These are phyloP conservation scores for Microdochium nivale DNA, from an alignment of 2,329 filamentous ascomycete species.

Conservation along the genomic window DNA sequence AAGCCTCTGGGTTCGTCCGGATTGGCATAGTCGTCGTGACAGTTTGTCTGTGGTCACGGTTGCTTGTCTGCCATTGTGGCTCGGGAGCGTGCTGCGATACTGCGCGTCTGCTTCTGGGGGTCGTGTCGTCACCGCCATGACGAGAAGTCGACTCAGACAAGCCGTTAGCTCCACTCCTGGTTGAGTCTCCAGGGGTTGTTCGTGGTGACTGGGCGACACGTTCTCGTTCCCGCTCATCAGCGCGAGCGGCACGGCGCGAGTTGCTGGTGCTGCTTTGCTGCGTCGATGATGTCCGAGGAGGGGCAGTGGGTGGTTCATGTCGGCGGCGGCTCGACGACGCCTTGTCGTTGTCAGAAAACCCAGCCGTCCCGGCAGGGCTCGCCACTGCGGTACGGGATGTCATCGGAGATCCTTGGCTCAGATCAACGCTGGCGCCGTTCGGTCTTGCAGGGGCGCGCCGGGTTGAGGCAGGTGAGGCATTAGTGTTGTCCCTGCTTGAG, in stretches of 20 bases:
- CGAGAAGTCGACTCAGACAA: conserved; percentile 1
- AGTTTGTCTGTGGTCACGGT: conserved; percentile 28
- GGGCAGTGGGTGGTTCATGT: conserved; percentile 63
- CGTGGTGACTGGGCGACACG: conserved; percentile 29
- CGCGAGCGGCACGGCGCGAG: conserved; percentile 34
- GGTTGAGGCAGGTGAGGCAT: conserved; percentile 40
- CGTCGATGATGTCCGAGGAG: conserved; percentile 74
- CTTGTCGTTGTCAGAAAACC: conserved; percentile 32
- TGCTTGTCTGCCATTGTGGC: conserved; percentile 26
- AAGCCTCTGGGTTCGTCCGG: conserved; percentile 29
- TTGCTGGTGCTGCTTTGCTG: conserved; percentile 33
- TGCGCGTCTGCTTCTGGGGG: conserved; percentile 28
- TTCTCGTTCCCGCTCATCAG: conserved; percentile 28
- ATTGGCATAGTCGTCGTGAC: conserved; percentile 32
- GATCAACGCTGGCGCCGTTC: conserved; percentile 37
- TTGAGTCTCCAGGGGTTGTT: conserved; percentile 26
- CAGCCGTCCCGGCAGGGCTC: conserved; percentile 29
- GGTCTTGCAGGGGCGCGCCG: conserved; percentile 45
- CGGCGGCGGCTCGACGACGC: conserved; percentile 40
- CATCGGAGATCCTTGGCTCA: conserved; percentile 29
- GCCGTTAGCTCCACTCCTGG: conserved; percentile 23
- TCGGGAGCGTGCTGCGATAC: conserved; percentile 23
- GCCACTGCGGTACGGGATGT: conserved; percentile 37
- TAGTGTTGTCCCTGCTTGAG: conserved; percentile 37
- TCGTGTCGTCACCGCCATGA: conserved; percentile 24